Conservation (phyloP, 1,139 yeast species). For the Pneumocystis carinii region DNA sequence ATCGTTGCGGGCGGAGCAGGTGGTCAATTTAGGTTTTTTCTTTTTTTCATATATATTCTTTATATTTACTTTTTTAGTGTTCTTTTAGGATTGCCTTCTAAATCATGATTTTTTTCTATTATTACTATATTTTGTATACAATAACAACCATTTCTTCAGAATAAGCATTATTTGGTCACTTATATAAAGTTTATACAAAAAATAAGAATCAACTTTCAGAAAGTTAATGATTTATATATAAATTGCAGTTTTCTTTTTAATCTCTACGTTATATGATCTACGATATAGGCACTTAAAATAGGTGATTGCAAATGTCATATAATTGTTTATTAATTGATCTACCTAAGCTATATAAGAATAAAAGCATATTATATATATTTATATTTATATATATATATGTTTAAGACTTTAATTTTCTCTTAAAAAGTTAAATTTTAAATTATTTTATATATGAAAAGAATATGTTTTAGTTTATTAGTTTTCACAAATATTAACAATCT, state of each 20-base stretch:
- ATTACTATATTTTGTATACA: background rate
- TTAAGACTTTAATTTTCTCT: no score
- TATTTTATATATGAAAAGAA: no score
- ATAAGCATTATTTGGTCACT: background rate
- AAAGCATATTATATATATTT: no score
- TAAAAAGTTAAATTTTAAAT: no score
- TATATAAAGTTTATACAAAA: background rate
- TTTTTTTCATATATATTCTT: background rate
- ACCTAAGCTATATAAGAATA: no score
- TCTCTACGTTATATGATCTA: no score
- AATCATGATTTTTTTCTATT: background rate
- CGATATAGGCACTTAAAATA: no score
- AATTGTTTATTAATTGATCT: no score
- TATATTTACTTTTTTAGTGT: slow-evolving; percentile 23
- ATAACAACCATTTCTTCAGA: background rate
- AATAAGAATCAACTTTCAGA: background rate
- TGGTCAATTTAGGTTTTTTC: slow-evolving; percentile 59
- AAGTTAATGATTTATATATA: background rate
- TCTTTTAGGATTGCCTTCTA: background rate
- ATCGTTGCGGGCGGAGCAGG: slow-evolving; percentile 72
- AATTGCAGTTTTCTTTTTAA: background rate
- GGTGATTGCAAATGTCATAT: no score
- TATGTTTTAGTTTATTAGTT: no score
- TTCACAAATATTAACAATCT: no score
- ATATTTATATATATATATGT: no score